phyloP scores from a whole-genome alignment of 805 yeast species.

The Torulaspora maleeae region DNA sequence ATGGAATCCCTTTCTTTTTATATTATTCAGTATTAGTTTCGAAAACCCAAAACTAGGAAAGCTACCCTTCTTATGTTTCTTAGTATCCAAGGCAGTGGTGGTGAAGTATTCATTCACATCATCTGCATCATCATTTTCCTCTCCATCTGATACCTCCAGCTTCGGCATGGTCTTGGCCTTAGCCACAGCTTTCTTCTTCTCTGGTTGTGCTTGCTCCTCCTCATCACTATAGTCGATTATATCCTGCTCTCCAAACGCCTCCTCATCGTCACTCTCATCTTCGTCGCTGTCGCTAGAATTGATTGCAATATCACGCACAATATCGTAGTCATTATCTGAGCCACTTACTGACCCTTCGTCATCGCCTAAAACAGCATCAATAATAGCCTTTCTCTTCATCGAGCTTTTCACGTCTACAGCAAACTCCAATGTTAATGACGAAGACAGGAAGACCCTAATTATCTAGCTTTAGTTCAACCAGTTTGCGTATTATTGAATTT shows the following conservation, averaged over 20 bases:
- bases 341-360: slow-evolving; percentile 40
- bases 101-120: slow-evolving; percentile 45
- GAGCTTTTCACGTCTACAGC: slow-evolving; percentile 6
- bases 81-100: slow-evolving; percentile 31
- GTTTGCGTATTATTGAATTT: background rate
- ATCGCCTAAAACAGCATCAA: slow-evolving; percentile 28
- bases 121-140: slow-evolving; percentile 42
- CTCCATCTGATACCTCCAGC: slow-evolving; percentile 52
- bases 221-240: slow-evolving; percentile 36
- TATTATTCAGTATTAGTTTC: slow-evolving; percentile 60
- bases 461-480: background rate
- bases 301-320: slow-evolving; percentile 56
- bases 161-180: slow-evolving; percentile 17
- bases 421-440: background rate
- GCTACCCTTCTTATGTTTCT: slow-evolving; percentile 57
- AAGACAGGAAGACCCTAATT: background rate
- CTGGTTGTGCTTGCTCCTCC: slow-evolving; percentile 41
- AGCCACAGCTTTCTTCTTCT: slow-evolving; percentile 16
- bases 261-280: slow-evolving; percentile 13
- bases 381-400: slow-evolving; percentile 13
- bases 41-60: slow-evolving; percentile 90
- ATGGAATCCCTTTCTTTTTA: slow-evolving; percentile 78
- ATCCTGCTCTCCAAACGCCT: slow-evolving; percentile 19
- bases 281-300: slow-evolving; percentile 38
- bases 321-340: slow-evolving; percentile 58